Evolutionary conservation across 108 stramenopile genomes (phyloP), one percentile per base, ranked within the genome.

Genomic region (Aurantiochytrium sp.): DNA sequence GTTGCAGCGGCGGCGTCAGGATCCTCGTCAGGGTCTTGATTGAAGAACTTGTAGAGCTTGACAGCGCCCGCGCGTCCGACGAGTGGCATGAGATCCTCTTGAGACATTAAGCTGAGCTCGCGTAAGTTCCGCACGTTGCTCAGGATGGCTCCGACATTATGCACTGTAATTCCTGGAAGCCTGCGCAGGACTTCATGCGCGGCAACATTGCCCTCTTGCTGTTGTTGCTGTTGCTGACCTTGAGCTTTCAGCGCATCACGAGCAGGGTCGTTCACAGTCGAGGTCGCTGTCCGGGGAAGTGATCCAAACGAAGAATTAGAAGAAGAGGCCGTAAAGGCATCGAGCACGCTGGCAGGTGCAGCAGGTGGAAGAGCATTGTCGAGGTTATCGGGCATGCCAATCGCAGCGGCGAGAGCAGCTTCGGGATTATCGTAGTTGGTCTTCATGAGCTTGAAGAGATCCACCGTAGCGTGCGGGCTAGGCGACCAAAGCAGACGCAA

Each of bases 401-500:
- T 89, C 87, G 95, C 95, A 14, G 96, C 92, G 5, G 97, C 97
- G 60, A 90, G 93, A 19, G 95, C 95, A 0, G 96, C 96, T 88
- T 97, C 95, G 5, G 96, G 96, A 89, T 97, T 96, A 21, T 96
- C 95, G 89, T 96, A 96, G 60, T 94, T 96, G 21, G 60, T 49
- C 88, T 97, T 97, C 64, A 98, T 89, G 47, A 92, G 90, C 89
- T 95, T 93, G 91, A 99, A 98, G n/a, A 98, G 91, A 69, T 94
- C 92, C 49, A 98, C 91, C 4, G 98, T 97, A 72, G 97, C 97
- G 89, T 98, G 96, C 23, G 98, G 97, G 59, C 94, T 96, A 42
- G 96, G 92, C 5, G 97, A 95, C 98, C 99, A 99, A 64, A 99
- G 90, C 10, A 98, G 91, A 14, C 97, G 95, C 43, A 99, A 94